Percentiles rank a stretch among this genome's conserved stretches.
Conservation (phyloP, 805 yeast species). For the Candida manassasensis region DNA sequence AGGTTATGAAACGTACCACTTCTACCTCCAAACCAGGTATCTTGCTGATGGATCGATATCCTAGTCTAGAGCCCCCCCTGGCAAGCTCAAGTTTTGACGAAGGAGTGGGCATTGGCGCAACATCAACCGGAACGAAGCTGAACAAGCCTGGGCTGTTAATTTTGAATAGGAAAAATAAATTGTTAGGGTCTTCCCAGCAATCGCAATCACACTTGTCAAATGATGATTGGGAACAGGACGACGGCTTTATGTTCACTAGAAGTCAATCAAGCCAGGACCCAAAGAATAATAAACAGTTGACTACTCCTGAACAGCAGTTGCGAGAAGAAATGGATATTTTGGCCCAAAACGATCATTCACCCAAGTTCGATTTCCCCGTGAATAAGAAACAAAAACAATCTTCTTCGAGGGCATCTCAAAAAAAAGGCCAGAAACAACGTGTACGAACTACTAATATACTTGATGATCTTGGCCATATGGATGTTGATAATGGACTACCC, state of each 20-base stretch:
- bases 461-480: slow-evolving; percentile 9
- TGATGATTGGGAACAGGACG: slow-evolving; percentile 17
- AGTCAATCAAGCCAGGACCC: slow-evolving; percentile 12
- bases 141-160: too few species aligned
- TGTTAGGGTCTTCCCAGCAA: slow-evolving; percentile 1
- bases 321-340: slow-evolving; percentile 14
- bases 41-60: not conserved
- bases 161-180: slow-evolving; percentile 3
- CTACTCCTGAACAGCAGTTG: slow-evolving; percentile 23
- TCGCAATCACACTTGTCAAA: not conserved
- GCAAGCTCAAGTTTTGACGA: not conserved
- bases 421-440: slow-evolving; percentile 14
- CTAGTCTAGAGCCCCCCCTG: slow-evolving; percentile 1
- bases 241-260: slow-evolving; percentile 29
- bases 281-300: slow-evolving; percentile 11
- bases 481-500: slow-evolving; percentile 8
- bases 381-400: not conserved
- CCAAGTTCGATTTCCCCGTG: slow-evolving; percentile 8
- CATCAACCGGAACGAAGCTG: not conserved
- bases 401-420: slow-evolving; percentile 17
- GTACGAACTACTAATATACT: slow-evolving; percentile 4
- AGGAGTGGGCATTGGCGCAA: not conserved
- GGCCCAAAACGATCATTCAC: slow-evolving; percentile 9
- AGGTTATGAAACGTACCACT: not conserved
- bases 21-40: not conserved